Conservation (phyloP, 179 eudicot species). For the Patellifolia procumbens region DNA sequence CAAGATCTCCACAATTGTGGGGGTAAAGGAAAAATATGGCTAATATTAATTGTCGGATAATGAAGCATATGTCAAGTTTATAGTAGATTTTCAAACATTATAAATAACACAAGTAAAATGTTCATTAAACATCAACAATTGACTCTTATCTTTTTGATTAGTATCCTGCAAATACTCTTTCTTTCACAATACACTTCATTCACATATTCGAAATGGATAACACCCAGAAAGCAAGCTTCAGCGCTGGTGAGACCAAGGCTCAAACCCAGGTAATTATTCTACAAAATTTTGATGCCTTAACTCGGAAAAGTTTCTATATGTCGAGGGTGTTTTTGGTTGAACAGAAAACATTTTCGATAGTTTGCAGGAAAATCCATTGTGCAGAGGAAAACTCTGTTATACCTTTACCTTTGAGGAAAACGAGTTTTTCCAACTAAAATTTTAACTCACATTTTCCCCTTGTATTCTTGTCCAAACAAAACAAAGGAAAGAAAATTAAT, state of each 20-base stretch:
- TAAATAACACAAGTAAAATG: constrained; percentile 20
- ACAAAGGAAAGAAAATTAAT: too few relatives aligned
- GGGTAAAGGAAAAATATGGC: constrained; percentile 5
- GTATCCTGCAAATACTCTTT: not conserved
- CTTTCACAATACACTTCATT: not conserved
- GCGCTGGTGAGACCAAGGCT: constrained; percentile 44
- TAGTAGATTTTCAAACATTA: constrained; percentile 7
- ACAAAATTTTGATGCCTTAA: not conserved
- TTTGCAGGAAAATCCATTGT: too few relatives aligned
- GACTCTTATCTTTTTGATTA: not conserved
- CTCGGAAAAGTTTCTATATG: too few relatives aligned
- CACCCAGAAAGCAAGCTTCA: constrained; percentile 35
- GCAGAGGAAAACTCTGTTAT: too few relatives aligned
- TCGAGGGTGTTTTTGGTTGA: too few relatives aligned
- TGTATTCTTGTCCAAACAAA: too few relatives aligned
- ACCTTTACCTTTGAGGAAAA: too few relatives aligned
- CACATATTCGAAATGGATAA: constrained; percentile 25
- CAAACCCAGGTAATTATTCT: constrained; percentile 34
- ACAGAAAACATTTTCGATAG: too few relatives aligned
- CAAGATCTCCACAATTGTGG: constrained; percentile 13
- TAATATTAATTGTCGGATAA: constrained; percentile 16
- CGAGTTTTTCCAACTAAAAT: too few relatives aligned
- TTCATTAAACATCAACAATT: constrained; percentile 3
- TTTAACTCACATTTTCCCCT: too few relatives aligned
- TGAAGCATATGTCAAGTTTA: constrained; percentile 16